Evolutionary conservation across 2,329 filamentous ascomycete genomes (phyloP).

Genomic region (Dactylella cylindrospora): DNA sequence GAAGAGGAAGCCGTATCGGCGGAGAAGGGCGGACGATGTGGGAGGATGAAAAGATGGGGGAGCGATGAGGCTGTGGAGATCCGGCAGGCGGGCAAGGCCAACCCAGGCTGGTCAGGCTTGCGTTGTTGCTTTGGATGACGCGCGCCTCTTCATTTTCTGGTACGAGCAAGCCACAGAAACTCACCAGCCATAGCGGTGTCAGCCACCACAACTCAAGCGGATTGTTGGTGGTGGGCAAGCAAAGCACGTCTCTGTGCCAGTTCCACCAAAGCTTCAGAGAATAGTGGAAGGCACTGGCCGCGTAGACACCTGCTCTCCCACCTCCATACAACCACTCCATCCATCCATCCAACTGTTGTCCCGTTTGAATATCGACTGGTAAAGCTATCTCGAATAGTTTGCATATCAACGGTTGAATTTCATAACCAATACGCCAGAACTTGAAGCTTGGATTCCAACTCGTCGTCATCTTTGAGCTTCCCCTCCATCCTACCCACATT

Average conservation of each 20-base stretch:
- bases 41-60: constrained; percentile 15
- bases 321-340: constrained; percentile 9
- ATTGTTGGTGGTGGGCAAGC: too few species aligned
- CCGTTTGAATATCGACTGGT: too few species aligned
- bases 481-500: constrained; percentile 33
- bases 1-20: constrained; percentile 5
- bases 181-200: constrained; percentile 1
- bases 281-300: constrained; percentile 33
- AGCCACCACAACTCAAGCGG: constrained; percentile 19
- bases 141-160: constrained; percentile 19
- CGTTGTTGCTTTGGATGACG: constrained; percentile 30
- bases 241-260: constrained; percentile 43
- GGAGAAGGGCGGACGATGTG: constrained; percentile 20
- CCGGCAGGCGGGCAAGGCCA: constrained; percentile 4
- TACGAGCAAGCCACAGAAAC: constrained; percentile 18
- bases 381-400: too few species aligned
- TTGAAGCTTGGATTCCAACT: neutral
- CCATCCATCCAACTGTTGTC: constrained; percentile 4
- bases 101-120: neutral
- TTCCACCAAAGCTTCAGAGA: constrained; percentile 31
- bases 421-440: constrained; percentile 4
- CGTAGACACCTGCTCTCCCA: constrained; percentile 33
- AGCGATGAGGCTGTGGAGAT: constrained; percentile 29
- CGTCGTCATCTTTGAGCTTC: constrained; percentile 1
- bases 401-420: too few species aligned